These are phyloP conservation scores for Citrullus mucosospermus DNA, from an alignment of 306 rosid genomes.

Conservation along the genomic window DNA sequence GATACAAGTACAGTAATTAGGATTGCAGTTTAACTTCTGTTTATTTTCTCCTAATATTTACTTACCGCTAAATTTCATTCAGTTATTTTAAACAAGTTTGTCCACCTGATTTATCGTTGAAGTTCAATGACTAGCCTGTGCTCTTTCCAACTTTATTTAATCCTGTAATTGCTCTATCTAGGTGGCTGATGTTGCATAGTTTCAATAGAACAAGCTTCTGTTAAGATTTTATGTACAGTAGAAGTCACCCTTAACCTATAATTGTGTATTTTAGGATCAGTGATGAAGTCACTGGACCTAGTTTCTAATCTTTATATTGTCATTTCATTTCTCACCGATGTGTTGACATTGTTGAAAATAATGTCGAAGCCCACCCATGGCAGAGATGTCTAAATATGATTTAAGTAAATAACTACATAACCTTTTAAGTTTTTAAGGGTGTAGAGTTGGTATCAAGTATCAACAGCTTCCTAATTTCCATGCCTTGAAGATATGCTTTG, in stretches of 20 bases:
- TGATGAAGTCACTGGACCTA: background rate
- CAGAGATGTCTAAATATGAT: background rate
- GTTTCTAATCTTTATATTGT: background rate
- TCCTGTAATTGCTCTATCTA: background rate
- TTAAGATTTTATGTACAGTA: background rate
- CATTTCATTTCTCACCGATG: background rate
- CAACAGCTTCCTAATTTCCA: background rate
- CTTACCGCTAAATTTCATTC: background rate
- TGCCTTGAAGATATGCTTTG: background rate
- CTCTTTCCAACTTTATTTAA: background rate
- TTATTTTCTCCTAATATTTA: background rate
- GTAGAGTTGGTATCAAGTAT: background rate
- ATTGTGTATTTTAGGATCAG: background rate
- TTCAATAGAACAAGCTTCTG: background rate
- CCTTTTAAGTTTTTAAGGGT: background rate
- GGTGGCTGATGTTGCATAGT: background rate
- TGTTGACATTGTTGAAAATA: background rate
- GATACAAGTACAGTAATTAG: background rate
- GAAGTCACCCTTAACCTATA: background rate
- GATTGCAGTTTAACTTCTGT: background rate
- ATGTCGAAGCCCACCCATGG: background rate
- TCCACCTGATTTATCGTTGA: background rate
- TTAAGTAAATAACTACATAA: background rate
- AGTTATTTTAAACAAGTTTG: background rate
- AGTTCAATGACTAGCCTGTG: background rate